These are phyloP conservation scores for Purpureocillium takamizusanense DNA, from an alignment of 2,329 filamentous ascomycete species.

Conservation along the genomic window DNA sequence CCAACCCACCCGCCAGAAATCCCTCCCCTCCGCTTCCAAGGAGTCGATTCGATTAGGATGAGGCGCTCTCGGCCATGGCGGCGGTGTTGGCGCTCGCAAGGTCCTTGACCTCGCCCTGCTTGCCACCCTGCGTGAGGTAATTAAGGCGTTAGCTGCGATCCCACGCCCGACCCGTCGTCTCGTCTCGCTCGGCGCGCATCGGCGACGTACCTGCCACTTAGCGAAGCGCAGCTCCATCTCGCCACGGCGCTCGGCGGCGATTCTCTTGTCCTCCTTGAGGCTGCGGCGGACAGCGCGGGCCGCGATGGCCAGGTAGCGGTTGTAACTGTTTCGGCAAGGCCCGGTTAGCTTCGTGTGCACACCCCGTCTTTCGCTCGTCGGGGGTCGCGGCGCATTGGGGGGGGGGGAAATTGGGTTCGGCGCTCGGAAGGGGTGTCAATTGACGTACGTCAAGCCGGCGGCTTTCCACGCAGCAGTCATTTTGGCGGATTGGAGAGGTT, in stretches of 20 bases:
- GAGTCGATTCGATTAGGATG: slow-evolving; percentile 9
- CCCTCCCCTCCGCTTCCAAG: background rate
- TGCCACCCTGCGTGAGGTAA: slow-evolving; percentile 67
- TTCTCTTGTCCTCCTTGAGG: slow-evolving; percentile 89
- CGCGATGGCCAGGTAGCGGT: slow-evolving; percentile 96
- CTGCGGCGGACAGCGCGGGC: slow-evolving; percentile 91
- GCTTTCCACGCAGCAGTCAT: slow-evolving; percentile 99
- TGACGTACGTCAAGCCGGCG: slow-evolving; percentile 84
- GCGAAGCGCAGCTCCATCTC: slow-evolving; percentile 83
- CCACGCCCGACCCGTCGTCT: background rate
- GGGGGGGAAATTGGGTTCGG: background rate
- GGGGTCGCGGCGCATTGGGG: background rate
- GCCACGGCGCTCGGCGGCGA: slow-evolving; percentile 80
- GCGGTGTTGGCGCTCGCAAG: slow-evolving; percentile 49
- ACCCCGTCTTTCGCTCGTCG: slow-evolving; percentile 1
- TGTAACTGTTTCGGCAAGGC: slow-evolving; percentile 67
- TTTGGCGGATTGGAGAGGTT: slow-evolving; percentile 42
- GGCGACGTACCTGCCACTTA: slow-evolving; percentile 74
- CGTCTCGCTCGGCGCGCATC: background rate
- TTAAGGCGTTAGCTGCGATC: slow-evolving; percentile 16
- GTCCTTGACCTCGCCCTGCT: slow-evolving; percentile 79
- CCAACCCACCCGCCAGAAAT: background rate
- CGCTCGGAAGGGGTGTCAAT: slow-evolving; percentile 15
- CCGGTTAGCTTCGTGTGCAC: slow-evolving; percentile 23
- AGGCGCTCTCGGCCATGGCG: slow-evolving; percentile 26